Base-by-base conservation (phyloP, 2,329 filamentous ascomycete species). In the Fusarium metavorans region DNA sequence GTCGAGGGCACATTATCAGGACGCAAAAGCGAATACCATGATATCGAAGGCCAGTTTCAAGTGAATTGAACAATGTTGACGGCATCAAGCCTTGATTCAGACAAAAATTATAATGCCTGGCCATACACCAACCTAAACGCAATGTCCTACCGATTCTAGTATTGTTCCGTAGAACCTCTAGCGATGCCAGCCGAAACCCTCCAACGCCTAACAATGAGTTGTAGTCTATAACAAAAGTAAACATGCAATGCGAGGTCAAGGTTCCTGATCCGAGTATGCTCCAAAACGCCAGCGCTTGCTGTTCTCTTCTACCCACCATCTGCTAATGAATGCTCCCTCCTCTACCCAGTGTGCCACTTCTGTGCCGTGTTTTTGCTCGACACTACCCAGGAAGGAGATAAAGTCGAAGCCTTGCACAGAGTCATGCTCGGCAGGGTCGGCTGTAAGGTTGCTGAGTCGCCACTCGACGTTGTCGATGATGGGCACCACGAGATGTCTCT, bases 271-370 rank as follows among this genome's bases (percentile, higher is more conserved):
- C 2, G 56, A 48, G 25, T 74, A 72, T 23, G 62, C 34, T 11
- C 68, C 76, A 69, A 78, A 81, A 45, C 79, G 80, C 77, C 80
- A 83, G 67, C 81, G 78, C 67, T 80, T 82, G 37, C 73, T 74
- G 59, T 83, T 82, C 50, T 83, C 81, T 32, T 82, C 77, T 6
- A 80, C 76, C 79, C 80, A 83, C 81, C 82, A 83, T 3, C 80
- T 74, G 4, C 77, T 77, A 13, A 82, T 73, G 6, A 80, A 80
- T 7, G 80, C 77, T 0, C 78, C 82, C 56, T 81, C 79, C 48
- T 83, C 79, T 8, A 75, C 77, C 81, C 81, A 82, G 20, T 70
- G 65, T 4, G 80, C 75, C 1, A 77, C 77, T 2, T 79, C 79
- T 5, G 66, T 32, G 4, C 80, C 79, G 23, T 78, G 66, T 16